Evolutionary conservation across 2,329 filamentous ascomycete species (phyloP).

Genomic region (Ambrosiella xylebori): DNA sequence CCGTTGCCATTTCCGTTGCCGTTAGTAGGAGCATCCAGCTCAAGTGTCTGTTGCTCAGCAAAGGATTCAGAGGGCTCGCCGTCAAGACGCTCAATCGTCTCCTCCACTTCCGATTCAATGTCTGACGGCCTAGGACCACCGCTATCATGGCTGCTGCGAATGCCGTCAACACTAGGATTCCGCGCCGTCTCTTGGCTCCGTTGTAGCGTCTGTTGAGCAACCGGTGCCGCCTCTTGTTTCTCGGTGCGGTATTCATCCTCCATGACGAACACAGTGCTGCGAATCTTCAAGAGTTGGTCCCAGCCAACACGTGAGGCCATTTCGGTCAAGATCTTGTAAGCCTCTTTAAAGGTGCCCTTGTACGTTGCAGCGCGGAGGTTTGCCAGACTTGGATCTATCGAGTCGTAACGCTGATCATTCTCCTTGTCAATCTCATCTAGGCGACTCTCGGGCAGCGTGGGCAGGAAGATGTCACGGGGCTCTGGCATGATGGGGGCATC

Average conservation of each 20-base stretch:
- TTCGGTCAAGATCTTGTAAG: slow-evolving; percentile 84
- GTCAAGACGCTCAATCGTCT: slow-evolving; percentile 11
- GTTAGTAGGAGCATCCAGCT: slow-evolving; percentile 3
- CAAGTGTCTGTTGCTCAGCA: slow-evolving; percentile 6
- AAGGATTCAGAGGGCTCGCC: slow-evolving; percentile 1
- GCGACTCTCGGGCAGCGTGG: slow-evolving; percentile 72
- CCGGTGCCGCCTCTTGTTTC: slow-evolving; percentile 39
- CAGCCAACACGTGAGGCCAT: slow-evolving; percentile 94
- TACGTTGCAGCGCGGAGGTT: slow-evolving; percentile 79
- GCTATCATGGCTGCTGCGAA: slow-evolving; percentile 41
- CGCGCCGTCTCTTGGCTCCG: slow-evolving; percentile 21
- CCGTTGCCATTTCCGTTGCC: neutral
- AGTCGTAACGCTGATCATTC: slow-evolving; percentile 64
- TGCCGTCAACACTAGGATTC: slow-evolving; percentile 62
- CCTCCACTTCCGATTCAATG: slow-evolving; percentile 28
- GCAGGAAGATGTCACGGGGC: slow-evolving; percentile 71
- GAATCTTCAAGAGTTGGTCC: slow-evolving; percentile 87
- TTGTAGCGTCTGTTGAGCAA: too few relatives aligned
- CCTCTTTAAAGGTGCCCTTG: slow-evolving; percentile 88
- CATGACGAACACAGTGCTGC: slow-evolving; percentile 98
- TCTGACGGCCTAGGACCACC: slow-evolving; percentile 54
- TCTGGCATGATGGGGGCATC: slow-evolving; percentile 90
- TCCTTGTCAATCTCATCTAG: slow-evolving; percentile 95
- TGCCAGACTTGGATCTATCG: slow-evolving; percentile 71
- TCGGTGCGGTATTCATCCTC: slow-evolving; percentile 95